Evolutionary conservation across 192 early-diverging fungal genomes (phyloP).

Genomic region (Chytriomyces confervae): DNA sequence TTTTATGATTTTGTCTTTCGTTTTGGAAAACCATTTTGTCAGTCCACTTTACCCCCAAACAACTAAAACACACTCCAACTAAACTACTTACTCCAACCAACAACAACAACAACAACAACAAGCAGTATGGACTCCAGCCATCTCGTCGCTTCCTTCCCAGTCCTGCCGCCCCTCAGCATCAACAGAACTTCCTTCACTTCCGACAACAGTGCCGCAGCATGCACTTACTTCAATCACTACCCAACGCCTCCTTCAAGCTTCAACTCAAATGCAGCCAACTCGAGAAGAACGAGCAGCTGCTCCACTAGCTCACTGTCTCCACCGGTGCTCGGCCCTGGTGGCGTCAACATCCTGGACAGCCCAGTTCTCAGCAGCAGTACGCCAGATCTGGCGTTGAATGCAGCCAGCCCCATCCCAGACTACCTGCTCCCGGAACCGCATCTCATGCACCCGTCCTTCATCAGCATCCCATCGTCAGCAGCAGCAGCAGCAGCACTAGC

Average conservation of each 20-base stretch:
- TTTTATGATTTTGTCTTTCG: too few species aligned
- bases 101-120: neutral
- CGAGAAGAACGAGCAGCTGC: too few species aligned
- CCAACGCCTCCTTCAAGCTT: neutral
- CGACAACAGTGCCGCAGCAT: neutral
- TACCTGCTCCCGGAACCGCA: neutral
- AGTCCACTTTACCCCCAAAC: too few species aligned
- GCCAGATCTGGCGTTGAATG: neutral
- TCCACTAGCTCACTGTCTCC: neutral
- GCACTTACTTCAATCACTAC: neutral
- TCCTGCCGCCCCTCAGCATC: neutral
- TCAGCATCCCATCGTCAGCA: neutral
- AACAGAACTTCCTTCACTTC: neutral
- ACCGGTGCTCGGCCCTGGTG: neutral
- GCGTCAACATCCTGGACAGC: conserved; percentile 13
- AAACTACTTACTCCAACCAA: neutral
- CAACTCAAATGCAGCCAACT: too few species aligned
- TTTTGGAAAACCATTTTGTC: too few species aligned
- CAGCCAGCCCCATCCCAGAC: neutral
- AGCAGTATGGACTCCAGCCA: neutral
- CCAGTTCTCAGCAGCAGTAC: neutral
- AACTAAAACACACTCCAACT: too few species aligned
- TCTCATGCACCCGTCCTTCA: neutral
- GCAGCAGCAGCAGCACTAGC: neutral
- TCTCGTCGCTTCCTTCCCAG: neutral